phyloP scores from a whole-genome alignment of 208 protist genomes.

The Crithidia mellificae region DNA sequence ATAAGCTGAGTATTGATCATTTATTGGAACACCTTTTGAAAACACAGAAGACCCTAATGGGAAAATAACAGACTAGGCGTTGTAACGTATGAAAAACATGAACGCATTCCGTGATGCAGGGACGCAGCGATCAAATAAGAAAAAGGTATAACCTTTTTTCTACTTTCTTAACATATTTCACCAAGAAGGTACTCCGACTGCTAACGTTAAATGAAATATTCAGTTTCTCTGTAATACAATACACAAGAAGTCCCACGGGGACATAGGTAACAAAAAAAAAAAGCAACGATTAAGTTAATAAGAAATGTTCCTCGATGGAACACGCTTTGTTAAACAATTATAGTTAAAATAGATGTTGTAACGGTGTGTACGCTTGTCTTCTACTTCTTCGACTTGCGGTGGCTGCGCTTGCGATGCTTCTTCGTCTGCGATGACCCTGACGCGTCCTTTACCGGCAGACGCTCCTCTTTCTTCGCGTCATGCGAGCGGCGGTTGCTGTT shows the following conservation, averaged over 20 bases:
- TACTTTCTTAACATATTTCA: too few relatives aligned
- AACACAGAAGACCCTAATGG: too few relatives aligned
- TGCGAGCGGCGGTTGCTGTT: not conserved
- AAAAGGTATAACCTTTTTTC: too few relatives aligned
- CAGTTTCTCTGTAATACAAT: not conserved
- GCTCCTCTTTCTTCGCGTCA: slow-evolving; percentile 20
- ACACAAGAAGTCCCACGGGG: not conserved
- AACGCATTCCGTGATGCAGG: too few relatives aligned
- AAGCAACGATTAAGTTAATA: not conserved
- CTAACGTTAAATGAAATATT: too few relatives aligned
- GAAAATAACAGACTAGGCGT: too few relatives aligned
- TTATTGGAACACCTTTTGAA: too few relatives aligned
- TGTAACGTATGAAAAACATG: too few relatives aligned
- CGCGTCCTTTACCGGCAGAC: slow-evolving; percentile 5
- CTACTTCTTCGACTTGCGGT: not conserved
- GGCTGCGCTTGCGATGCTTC: slow-evolving; percentile 1
- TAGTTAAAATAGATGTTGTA: too few relatives aligned
- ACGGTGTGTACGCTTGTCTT: not conserved
- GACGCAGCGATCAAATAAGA: too few relatives aligned
- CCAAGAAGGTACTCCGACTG: too few relatives aligned
- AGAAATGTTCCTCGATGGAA: not conserved
- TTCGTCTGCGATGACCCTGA: not conserved
- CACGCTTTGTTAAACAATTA: not conserved
- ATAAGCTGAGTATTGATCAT: too few relatives aligned
- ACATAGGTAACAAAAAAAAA: not conserved